Base-by-base conservation (phyloP, 495 filamentous ascomycete genomes). In the Penicillium nucicola region DNA sequence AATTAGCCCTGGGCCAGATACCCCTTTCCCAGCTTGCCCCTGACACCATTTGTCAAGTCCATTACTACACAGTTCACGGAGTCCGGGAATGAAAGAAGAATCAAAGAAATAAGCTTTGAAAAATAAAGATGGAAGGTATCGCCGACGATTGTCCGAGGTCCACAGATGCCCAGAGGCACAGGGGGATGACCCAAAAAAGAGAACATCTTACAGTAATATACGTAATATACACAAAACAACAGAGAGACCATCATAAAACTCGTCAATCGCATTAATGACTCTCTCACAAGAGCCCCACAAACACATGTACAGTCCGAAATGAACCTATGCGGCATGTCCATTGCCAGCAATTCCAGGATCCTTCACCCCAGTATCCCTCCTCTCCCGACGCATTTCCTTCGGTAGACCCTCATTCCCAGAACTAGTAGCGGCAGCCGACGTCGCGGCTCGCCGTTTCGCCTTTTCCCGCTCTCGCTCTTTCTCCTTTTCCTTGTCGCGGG, bases 401-500 rank as follows among this genome's bases (percentile, higher is more conserved):
- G 53, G 55, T 14, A 48, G 34, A 39, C 46, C 23, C 11, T 62
- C 55, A 22, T 17, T 39, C 1, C 49, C 43, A 23, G 51, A 28
- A 0, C 51, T 45, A 11, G 53, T 42, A 17, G 50, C 51, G 1
- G 46, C 60, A 8, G 57, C 57, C 17, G 64, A 39, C 0, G 60
- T 51, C 6, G 66, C 58, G 33, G 59, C 60, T 19, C 53, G 66
- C 12, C 64, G 57, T 42, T 62, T 71, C 6, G 62, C 61, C 37
- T 62, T 65, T n/a, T 53, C 58, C 2, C 46, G 48, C 43, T 61
- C 61, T n/a, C 48, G 40, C 30, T 64, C 61, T 31, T 42, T 54
- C 32, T 66, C 67, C 47, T 60, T 60, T 34, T 76, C 70, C 33
- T 65, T 70, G 36, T 77, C 68, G 33, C 72, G 52, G 30, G 63